Percentiles rank a stretch among this genome's conserved stretches.
phyloP scores from a whole-genome alignment of 768 basidiomycete genomes.

The Lactarius pseudohatsudake region DNA sequence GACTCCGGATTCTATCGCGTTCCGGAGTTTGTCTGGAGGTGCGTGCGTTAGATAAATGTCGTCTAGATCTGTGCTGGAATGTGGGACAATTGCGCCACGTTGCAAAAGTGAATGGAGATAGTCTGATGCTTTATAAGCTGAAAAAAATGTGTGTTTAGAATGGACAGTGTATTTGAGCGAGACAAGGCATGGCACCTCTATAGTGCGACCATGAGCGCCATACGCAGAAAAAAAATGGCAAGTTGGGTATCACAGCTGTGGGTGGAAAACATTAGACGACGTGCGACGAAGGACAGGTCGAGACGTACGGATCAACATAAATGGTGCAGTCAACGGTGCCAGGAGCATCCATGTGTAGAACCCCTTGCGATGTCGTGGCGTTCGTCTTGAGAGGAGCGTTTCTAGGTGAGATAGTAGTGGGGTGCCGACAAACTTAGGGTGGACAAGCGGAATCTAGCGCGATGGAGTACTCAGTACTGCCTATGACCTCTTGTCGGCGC shows the following conservation, averaged over 20 bases:
- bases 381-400: conserved; percentile 51
- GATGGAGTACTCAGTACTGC: conserved; percentile 10
- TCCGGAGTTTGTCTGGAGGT: conserved; percentile 26
- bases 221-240: conserved; percentile 82
- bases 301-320: conserved; percentile 70
- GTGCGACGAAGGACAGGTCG: not conserved
- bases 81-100: conserved; percentile 53
- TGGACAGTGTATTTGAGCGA: conserved; percentile 2
- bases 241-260: conserved; percentile 75
- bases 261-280: conserved; percentile 1
- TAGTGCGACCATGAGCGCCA: conserved; percentile 89
- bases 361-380: conserved; percentile 63
- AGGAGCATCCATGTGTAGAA: conserved; percentile 65
- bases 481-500: not conserved
- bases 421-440: conserved; percentile 45
- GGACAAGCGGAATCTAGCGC: conserved; percentile 56
- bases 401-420: conserved; percentile 47
- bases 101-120: conserved; percentile 64
- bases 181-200: conserved; percentile 47
- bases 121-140: conserved; percentile 69
- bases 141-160: conserved; percentile 9
- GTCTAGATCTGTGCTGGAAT: conserved; percentile 56
- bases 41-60: conserved; percentile 46
- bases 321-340: conserved; percentile 72
- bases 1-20: conserved; percentile 13